Base-by-base conservation (phyloP, 352 stramenopile genomes). In the Globisporangium camurandrum region DNA sequence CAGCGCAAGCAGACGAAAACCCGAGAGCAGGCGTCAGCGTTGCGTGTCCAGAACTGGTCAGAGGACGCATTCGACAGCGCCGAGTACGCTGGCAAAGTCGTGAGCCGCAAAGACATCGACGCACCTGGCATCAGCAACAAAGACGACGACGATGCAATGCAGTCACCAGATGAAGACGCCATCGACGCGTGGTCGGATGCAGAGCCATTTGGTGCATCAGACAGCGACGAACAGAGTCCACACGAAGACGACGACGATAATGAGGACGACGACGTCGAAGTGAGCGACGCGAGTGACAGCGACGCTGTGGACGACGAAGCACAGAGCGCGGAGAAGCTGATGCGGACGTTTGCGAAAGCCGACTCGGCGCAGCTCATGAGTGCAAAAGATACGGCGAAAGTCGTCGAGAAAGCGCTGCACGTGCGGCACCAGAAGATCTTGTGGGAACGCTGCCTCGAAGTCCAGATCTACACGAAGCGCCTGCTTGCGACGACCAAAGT, bases 391-490 rank as follows among this genome's bases (percentile, higher is more conserved):
- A 86, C 61, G n/a, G 75, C 79, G 38, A 87, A 86, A 50, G 46
- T 87, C 16, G 55, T 88, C 23, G 67, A 92, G 44, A 91, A 91
- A 57, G 80, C 80, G 24, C 74, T 66, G 6, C 78, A 92, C 39
- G 80, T 92, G 54, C 74, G 80, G 20, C 63, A 94, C 56, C 83
- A 94, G 50, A 94, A 92, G 56, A 33, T 92, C 1, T 55, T 94
- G 9, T 94, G 81, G 80, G 83, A 94, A 52, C 73, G 76, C 22
- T 90, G 73, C 63, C 67, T 94, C 4, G 83, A 94, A 54, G 64
- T 77, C 39, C 83, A 94, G 62, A 94, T 94, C 56, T 88, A 85
- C 61, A 88, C 82, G 0, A 92, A 92, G 64, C 64, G 80, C 4
- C 43, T 92, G 31, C 57, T 94, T 3, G 77, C 64, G 8, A 73